These are phyloP conservation scores for Actinomortierella ambigua DNA, from an alignment of 371 early-diverging fungal species.

Conservation along the genomic window DNA sequence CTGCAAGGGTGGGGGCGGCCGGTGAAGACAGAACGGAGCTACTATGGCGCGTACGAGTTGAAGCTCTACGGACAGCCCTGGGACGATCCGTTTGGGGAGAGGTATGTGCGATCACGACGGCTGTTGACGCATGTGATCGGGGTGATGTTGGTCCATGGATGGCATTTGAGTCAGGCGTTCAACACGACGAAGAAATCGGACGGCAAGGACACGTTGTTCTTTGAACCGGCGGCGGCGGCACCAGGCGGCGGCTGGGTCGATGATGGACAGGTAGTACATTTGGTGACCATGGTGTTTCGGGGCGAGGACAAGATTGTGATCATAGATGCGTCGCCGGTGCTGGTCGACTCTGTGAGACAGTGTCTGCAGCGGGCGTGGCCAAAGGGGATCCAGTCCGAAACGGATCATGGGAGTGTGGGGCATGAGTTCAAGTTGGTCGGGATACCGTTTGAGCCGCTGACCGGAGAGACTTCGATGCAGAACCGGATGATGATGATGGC, in stretches of 20 bases:
- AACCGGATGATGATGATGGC: constrained; percentile 25
- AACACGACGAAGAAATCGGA: constrained; percentile 14
- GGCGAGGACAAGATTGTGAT: constrained; percentile 25
- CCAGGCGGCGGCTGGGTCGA: too few relatives aligned
- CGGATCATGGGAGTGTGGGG: constrained; percentile 6
- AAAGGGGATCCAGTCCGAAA: constrained; percentile 16
- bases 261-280: too few relatives aligned
- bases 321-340: constrained; percentile 16
- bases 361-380: constrained; percentile 16
- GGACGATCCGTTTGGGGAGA: constrained; percentile 3
- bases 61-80: constrained; percentile 34
- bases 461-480: constrained; percentile 4
- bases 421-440: constrained; percentile 36
- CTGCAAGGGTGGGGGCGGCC: too few relatives aligned
- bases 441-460: constrained; percentile 15
- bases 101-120: constrained; percentile 11
- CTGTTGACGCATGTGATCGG: constrained; percentile 15
- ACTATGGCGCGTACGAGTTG: constrained; percentile 22
- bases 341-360: constrained; percentile 6
- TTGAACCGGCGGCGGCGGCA: constrained; percentile 7
- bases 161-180: constrained; percentile 25
- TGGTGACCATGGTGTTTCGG: constrained; percentile 26
- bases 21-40: neutral
- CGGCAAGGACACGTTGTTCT: constrained; percentile 35
- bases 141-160: constrained; percentile 17